Evolutionary conservation across 768 basidiomycete genomes (phyloP), one percentile per base, ranked within the genome.

Genomic region (Kwoniella sp.): DNA sequence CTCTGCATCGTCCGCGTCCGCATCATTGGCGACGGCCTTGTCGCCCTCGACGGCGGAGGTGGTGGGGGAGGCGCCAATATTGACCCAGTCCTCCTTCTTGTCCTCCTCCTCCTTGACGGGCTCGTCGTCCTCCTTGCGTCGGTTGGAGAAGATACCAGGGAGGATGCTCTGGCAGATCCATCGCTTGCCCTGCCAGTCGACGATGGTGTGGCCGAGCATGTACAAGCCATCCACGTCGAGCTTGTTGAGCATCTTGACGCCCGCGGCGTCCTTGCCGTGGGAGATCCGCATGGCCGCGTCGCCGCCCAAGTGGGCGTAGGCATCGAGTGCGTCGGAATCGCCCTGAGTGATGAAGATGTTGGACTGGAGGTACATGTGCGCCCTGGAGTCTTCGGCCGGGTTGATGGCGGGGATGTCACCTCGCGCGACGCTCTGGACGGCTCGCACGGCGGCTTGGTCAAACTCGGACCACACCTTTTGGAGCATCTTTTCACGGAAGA

Each of bases 331-430:
- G 60, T 78, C 77, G 23, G 52, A 54, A 62, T 74, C 68, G 8
- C 75, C 77, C 48, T 76, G 76, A 39, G 76, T 77, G 72, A 76
- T 76, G 59, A 78, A 75, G 60, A 78, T 75, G 73, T 78, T 77
- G 61, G 70, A 71, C 48, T 70, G 59, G 19, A 78, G 64, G 59
- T 64, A 77, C 61, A 77, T 78, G 62, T 76, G 74, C 2, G 73
- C 71, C 34, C 68, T 61, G 9, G 65, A 23, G 5, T 73, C 64
- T 53, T 78, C 77, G 49, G 74, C 73, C 20, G 77, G 75, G 70
- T 77, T 78, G 53, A 77, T 66, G 14, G 77, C 75, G 2, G 70
- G 62, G 19, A 77, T 61, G 45, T 78, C 76, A 33, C 76, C 77
- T 23, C 76, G 74, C 63, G 75, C 66, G 32, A 78, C 72, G 27